phyloP scores from a whole-genome alignment of 2,329 filamentous ascomycete species.

The Colletotrichum phormii region DNA sequence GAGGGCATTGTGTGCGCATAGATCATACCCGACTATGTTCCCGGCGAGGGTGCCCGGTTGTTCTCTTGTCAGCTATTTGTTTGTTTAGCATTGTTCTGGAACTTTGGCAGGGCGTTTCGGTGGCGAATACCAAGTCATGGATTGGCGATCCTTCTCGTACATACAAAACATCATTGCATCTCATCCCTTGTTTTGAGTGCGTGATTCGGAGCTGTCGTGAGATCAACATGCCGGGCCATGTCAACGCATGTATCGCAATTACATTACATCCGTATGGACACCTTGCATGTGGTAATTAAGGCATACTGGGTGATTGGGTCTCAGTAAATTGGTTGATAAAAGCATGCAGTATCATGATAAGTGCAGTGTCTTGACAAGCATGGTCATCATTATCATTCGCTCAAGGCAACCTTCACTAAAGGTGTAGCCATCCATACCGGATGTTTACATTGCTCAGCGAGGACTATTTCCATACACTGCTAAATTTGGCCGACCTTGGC shows the following conservation, averaged over 20 bases:
- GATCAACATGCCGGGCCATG: not conserved
- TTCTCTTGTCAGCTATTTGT: not conserved
- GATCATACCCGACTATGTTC: conserved; percentile 6
- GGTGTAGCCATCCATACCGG: not conserved
- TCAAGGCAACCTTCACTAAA: not conserved
- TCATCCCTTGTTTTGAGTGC: no score
- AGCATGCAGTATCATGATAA: no score
- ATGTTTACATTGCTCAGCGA: not conserved
- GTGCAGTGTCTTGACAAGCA: not conserved
- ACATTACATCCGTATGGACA: no score
- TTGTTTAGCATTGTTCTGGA: not conserved
- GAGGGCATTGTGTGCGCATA: not conserved
- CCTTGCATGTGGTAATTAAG: no score
- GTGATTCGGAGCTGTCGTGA: not conserved
- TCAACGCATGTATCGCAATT: no score
- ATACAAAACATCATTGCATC: not conserved
- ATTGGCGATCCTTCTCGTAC: not conserved
- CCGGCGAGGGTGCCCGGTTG: no score
- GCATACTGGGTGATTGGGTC: no score
- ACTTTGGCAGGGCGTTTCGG: conserved; percentile 20
- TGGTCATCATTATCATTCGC: not conserved
- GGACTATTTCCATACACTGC: not conserved
- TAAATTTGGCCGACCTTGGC: not conserved
- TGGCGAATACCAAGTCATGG: conserved; percentile 9
- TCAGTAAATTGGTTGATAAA: no score